A percentile compares a stretch with the other conserved stretches of the same genome.
Conservation (phyloP, 1,139 yeast genomes). For the Yamadazyma diddensiae region DNA sequence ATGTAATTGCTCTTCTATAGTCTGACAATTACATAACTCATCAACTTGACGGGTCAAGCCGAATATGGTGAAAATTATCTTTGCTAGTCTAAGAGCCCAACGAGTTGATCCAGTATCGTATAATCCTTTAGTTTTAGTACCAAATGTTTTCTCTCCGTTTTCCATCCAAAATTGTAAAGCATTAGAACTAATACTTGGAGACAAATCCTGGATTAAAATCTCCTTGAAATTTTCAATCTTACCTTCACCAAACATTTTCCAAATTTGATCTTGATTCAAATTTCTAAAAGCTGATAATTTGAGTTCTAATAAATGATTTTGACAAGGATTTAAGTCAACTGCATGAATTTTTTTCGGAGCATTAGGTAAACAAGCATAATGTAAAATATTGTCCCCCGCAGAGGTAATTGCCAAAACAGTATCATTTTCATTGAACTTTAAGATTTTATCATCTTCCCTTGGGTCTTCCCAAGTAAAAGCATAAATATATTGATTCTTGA, state of each 20-base stretch:
- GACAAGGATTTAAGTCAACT: conserved; percentile 81
- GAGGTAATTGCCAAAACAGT: conserved; percentile 81
- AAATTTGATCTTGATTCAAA: conserved; percentile 56
- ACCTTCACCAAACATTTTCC: conserved; percentile 79
- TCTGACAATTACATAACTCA: conserved; percentile 54
- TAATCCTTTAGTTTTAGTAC: conserved; percentile 53
- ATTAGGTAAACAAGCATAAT: conserved; percentile 67
- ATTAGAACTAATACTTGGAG: conserved; percentile 73
- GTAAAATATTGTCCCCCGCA: conserved; percentile 78
- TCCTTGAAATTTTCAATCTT: conserved; percentile 49
- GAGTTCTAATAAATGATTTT: conserved; percentile 74
- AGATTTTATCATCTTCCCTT: conserved; percentile 67
- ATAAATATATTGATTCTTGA: conserved; percentile 74
- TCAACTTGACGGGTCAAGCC: conserved; percentile 54
- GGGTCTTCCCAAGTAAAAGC: conserved; percentile 94
- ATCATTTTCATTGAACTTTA: conserved; percentile 59
- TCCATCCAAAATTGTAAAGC: conserved; percentile 80
- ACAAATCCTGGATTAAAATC: conserved; percentile 49
- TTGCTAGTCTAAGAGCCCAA: conserved; percentile 76
- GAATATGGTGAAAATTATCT: conserved; percentile 53
- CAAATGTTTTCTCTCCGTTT: conserved; percentile 58
- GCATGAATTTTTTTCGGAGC: conserved; percentile 80
- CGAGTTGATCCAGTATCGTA: conserved; percentile 79
- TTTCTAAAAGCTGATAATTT: conserved; percentile 69
- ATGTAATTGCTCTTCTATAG: conserved; percentile 57